Evolutionary conservation across 1,284 basidiomycete species (phyloP).

Genomic region (Ceratobasidium sp.): DNA sequence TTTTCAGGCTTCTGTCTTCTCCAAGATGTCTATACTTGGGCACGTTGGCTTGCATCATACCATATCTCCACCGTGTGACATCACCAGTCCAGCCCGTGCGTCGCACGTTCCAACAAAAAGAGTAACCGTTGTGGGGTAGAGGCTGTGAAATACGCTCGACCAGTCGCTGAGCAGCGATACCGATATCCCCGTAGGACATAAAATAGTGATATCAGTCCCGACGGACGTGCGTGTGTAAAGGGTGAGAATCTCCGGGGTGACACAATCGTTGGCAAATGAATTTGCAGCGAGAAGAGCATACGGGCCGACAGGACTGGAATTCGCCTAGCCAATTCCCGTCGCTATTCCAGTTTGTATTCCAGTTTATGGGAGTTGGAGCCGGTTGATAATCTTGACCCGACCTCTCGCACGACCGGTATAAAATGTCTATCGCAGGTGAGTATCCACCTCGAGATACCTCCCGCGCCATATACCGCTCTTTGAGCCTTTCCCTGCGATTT

Average conservation of each 20-base stretch:
- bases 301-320: constrained; percentile 32
- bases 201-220: neutral
- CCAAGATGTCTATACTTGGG: neutral
- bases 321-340: constrained; percentile 16
- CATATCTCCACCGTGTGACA: neutral
- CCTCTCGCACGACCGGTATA: neutral
- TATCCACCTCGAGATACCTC: neutral
- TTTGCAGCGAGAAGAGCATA: constrained; percentile 36
- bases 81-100: neutral
- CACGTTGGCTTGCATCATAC: neutral
- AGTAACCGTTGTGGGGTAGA: neutral
- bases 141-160: neutral
- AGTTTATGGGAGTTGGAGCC: neutral
- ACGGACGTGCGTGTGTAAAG: constrained; percentile 36
- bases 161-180: neutral
- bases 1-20: neutral
- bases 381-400: neutral
- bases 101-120: constrained; percentile 11
- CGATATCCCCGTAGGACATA: neutral
- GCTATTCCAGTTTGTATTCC: constrained; percentile 36
- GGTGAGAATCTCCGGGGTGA: constrained; percentile 26
- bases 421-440: constrained; percentile 31
- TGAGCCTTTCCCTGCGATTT: neutral
- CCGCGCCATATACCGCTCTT: neutral
- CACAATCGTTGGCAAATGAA: constrained; percentile 36